These are phyloP conservation scores for Monascus purpureus DNA, from an alignment of 495 filamentous ascomycete species.

Conservation along the genomic window DNA sequence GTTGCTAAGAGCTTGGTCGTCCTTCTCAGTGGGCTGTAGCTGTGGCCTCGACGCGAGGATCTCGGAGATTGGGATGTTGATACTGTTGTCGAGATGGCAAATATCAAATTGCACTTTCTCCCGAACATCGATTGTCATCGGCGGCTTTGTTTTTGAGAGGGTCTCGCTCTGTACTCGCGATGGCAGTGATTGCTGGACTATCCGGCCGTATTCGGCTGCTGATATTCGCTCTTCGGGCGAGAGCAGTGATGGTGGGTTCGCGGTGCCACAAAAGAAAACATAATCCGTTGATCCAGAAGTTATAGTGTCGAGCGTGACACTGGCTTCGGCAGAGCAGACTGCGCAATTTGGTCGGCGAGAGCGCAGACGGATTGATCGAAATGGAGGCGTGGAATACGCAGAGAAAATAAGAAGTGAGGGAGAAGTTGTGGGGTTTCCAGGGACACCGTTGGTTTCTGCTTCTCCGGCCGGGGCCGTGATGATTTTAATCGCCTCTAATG, in stretches of 20 bases:
- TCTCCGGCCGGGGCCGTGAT: constrained; percentile 27
- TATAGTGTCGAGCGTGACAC: constrained; percentile 48
- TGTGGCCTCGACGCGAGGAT: constrained; percentile 23
- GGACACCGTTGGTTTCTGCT: constrained; percentile 9
- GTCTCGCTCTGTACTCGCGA: too few relatives aligned
- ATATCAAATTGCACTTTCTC: constrained; percentile 79
- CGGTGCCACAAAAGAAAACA: constrained; percentile 59
- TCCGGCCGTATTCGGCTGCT: constrained; percentile 22
- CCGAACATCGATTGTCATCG: constrained; percentile 64
- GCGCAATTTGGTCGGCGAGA: constrained; percentile 52
- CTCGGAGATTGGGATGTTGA: constrained; percentile 63
- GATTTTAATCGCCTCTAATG: constrained; percentile 77
- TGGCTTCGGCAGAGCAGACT: constrained; percentile 52
- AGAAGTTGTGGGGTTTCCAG: constrained; percentile 12
- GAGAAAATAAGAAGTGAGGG: constrained; percentile 58
- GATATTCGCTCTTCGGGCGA: constrained; percentile 47
- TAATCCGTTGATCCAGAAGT: constrained; percentile 57
- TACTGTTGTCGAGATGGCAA: constrained; percentile 52
- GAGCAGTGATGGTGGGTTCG: constrained; percentile 35
- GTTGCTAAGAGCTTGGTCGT: too few relatives aligned
- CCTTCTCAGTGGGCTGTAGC: constrained; percentile 1
- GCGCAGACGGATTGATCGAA: constrained; percentile 61
- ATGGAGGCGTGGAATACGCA: constrained; percentile 49
- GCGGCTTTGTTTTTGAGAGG: constrained; percentile 13
- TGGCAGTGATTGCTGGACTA: background rate